Base-by-base conservation (phyloP, 208 protist species). In the Herpetomonas tarakana region DNA sequence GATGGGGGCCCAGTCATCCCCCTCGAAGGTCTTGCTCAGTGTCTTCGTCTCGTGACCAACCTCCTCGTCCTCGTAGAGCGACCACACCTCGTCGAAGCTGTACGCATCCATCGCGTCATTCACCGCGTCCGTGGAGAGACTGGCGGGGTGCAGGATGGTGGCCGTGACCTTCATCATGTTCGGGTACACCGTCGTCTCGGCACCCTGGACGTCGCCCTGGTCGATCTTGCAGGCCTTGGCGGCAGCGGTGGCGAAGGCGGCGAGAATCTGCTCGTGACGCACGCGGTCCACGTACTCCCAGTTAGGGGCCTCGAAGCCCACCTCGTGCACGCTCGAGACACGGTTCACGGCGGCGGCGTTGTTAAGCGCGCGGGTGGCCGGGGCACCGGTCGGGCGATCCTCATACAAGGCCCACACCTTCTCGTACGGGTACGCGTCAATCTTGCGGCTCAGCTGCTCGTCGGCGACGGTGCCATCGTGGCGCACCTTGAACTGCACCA, bases 331-430 rank as follows among this genome's bases (percentile, higher is more conserved):
- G 21, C 61, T 75, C 31, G 58, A 47, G 9, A 4, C 22, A 41
- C 22, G 4, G 6, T 14, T 24, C 38, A 29, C 12, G 29, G 54
- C n/a, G 11, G 28, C 51, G 16, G 11, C 25, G 19, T 11, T 18
- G 51, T 11, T 19, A 12, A 55, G 18, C 19, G 39, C 60, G 35
- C 29, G 19, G 51, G 51, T 35, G 26, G 19, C 21, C 45, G 47
- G 35, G 44, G 14, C 38, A 2, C 25, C 39, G 2, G 22, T 21
- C 11, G 65, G 63, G 28, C 59, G 50, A 19, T 66, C 57, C 58
- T 68, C 65, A 46, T 76, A 76, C 35, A 76, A 58, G 18, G 51
- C 52, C 69, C 69, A 76, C 14, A 76, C 62, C 53, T 64, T 54
- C 38, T 69, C 61, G 58, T 76, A 76, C 28, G 61, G 62, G 51